Evolutionary conservation across 2,329 filamentous ascomycete genomes (phyloP).

Genomic region (Pseudogymnoascus sp.): DNA sequence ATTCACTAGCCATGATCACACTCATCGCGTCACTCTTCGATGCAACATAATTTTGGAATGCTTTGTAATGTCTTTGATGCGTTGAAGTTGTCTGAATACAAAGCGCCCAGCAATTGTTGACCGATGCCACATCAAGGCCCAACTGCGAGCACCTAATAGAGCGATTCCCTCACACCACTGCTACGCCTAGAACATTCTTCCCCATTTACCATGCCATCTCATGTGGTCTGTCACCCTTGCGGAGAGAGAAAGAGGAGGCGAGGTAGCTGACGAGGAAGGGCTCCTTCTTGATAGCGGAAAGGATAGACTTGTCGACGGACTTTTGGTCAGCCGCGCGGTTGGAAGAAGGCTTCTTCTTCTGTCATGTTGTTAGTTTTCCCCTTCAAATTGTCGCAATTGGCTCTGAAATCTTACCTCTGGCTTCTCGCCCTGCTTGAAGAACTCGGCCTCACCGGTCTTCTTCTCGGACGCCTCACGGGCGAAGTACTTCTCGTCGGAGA

Average conservation of each 20-base stretch:
- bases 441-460: constrained; percentile 95
- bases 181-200: constrained; percentile 25
- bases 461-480: constrained; percentile 88
- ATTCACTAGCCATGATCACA: constrained; percentile 5
- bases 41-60: constrained; percentile 7
- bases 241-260: constrained; percentile 90
- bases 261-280: constrained; percentile 91
- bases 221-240: constrained; percentile 99
- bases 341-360: constrained; percentile 97
- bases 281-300: constrained; percentile 98
- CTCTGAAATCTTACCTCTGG: constrained; percentile 64
- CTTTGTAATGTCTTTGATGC: constrained; percentile 10
- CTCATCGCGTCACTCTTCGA: constrained; percentile 5
- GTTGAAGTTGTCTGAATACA: constrained; percentile 10
- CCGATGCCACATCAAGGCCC: constrained; percentile 8
- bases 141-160: constrained; percentile 8
- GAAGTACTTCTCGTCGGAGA: constrained; percentile 78
- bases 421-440: constrained; percentile 99
- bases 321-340: constrained; percentile 96
- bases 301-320: constrained; percentile 91
- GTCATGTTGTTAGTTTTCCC: constrained; percentile 26
- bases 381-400: not conserved
- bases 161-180: constrained; percentile 7
- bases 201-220: constrained; percentile 93
- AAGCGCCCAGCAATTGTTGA: constrained; percentile 9